These are phyloP conservation scores for Cyclotella baltica DNA, from an alignment of 108 stramenopile species.

Conservation along the genomic window DNA sequence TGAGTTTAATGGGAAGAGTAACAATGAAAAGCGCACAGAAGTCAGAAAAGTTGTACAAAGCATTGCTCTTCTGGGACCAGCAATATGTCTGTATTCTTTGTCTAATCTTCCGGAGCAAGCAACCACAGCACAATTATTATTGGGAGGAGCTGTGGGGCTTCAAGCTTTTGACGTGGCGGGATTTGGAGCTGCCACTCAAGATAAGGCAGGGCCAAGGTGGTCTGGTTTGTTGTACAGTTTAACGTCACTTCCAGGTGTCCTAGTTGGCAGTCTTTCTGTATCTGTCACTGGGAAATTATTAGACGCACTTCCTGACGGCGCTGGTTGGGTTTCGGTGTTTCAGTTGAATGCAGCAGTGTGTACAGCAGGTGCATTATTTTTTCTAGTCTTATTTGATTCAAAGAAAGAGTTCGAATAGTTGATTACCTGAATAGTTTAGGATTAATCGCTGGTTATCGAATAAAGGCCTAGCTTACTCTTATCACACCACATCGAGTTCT, in stretches of 20 bases:
- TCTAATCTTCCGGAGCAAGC: constrained; percentile 64
- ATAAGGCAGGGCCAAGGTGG: constrained; percentile 83
- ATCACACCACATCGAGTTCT: neutral
- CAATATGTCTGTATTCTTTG: constrained; percentile 65
- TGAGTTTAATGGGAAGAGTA: constrained; percentile 22
- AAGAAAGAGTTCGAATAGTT: constrained; percentile 78
- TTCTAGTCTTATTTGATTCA: constrained; percentile 70
- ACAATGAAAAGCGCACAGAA: constrained; percentile 51
- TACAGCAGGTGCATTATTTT: constrained; percentile 72
- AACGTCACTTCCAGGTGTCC: constrained; percentile 74
- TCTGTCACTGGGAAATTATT: constrained; percentile 71
- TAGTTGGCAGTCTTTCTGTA: constrained; percentile 75
- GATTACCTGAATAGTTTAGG: too few species aligned
- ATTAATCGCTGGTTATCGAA: too few species aligned
- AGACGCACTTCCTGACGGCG: constrained; percentile 61
- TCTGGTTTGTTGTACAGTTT: constrained; percentile 76
- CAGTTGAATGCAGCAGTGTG: constrained; percentile 68
- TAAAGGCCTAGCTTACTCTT: neutral
- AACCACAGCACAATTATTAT: constrained; percentile 58
- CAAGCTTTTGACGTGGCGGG: constrained; percentile 81
- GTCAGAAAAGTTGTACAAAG: constrained; percentile 84
- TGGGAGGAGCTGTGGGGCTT: constrained; percentile 67
- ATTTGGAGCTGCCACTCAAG: constrained; percentile 81
- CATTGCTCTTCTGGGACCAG: constrained; percentile 83
- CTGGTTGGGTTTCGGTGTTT: constrained; percentile 70